Conservation (phyloP, 371 early-diverging fungal species). For the Nematocida sp. region DNA sequence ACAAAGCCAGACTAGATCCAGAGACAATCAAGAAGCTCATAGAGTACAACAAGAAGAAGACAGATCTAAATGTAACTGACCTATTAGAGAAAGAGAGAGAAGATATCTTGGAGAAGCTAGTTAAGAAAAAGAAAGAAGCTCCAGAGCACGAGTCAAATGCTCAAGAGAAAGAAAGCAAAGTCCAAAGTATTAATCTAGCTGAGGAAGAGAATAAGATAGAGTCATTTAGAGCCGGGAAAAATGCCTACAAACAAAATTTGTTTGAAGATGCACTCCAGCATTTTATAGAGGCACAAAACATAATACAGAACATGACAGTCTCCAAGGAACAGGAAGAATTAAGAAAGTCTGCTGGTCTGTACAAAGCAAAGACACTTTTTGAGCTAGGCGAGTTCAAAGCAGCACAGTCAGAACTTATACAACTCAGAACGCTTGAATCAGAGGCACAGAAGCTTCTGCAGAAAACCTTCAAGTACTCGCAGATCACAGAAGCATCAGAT, state of each 20-base stretch:
- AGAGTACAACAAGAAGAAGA: no score
- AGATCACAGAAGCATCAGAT: neutral
- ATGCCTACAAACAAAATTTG: neutral
- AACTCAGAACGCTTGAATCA: neutral
- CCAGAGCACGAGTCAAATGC: no score
- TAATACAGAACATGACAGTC: neutral
- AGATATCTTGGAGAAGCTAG: no score
- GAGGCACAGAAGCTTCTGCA: conserved; percentile 4
- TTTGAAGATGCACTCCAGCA: neutral
- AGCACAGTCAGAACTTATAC: neutral
- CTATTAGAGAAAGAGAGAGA: no score
- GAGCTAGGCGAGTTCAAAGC: conserved; percentile 8
- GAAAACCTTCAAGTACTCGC: neutral
- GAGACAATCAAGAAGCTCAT: no score
- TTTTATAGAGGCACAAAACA: neutral
- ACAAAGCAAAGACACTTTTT: conserved; percentile 13
- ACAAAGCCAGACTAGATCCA: no score
- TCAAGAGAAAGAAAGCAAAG: no score
- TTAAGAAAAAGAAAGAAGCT: neutral
- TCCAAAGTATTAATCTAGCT: no score
- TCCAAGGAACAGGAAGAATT: neutral
- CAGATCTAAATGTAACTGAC: no score
- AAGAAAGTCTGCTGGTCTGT: neutral
- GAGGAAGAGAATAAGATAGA: neutral
- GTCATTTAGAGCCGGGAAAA: neutral